Evolutionary conservation across 805 yeast species (phyloP).

Genomic region (Kluyveromyces lactis): DNA sequence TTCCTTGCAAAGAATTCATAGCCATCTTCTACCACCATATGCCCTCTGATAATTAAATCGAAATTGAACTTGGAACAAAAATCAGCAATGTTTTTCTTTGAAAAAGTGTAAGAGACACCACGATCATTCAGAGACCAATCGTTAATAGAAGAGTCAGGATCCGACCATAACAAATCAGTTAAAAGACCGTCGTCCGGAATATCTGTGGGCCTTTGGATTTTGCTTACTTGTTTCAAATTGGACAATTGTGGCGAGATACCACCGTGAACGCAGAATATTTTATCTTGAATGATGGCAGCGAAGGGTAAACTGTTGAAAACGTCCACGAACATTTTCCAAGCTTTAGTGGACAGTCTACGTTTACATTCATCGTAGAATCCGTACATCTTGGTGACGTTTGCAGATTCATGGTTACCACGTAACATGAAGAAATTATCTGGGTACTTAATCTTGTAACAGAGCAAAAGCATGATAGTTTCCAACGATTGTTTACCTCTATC

Average conservation of each 20-base stretch:
- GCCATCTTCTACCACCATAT: conserved; percentile 87
- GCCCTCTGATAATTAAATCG: conserved; percentile 73
- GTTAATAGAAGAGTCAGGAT: conserved; percentile 48
- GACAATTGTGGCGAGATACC: conserved; percentile 68
- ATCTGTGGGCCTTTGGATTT: conserved; percentile 71
- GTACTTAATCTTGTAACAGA: conserved; percentile 91
- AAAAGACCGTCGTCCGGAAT: conserved; percentile 72
- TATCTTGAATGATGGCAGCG: conserved; percentile 90
- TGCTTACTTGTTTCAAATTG: conserved; percentile 54
- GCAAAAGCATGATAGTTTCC: conserved; percentile 78
- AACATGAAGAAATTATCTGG: conserved; percentile 91
- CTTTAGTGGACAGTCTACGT: conserved; percentile 78
- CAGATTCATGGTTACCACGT: conserved; percentile 96
- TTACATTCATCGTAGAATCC: conserved; percentile 98
- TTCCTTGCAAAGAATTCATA: conserved; percentile 73
- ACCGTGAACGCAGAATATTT: conserved; percentile 85
- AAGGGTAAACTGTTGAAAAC: conserved; percentile 93
- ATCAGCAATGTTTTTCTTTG: conserved; percentile 56
- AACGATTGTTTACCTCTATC: conserved; percentile 95
- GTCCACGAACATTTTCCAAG: conserved; percentile 91
- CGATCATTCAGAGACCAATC: conserved; percentile 77
- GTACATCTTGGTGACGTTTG: conserved; percentile 90
- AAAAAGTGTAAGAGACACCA: conserved; percentile 75
- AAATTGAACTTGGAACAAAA: conserved; percentile 59
- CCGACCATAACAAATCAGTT: conserved; percentile 78